Percentiles rank a stretch among this genome's conserved stretches.
phyloP scores from a whole-genome alignment of 2,329 filamentous ascomycete genomes.

The Ophiostoma ulmi region DNA sequence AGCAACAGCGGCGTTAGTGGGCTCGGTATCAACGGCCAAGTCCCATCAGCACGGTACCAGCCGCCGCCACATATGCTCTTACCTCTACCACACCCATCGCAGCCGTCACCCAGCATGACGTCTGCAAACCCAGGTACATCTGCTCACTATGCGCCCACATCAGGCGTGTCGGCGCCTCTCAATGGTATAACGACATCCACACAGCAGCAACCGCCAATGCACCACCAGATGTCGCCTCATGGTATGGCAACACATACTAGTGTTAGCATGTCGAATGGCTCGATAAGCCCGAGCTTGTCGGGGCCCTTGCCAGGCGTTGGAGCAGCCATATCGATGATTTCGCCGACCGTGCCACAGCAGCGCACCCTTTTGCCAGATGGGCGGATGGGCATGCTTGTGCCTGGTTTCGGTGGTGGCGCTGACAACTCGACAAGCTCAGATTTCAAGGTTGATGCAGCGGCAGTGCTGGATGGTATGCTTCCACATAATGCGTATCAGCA shows the following conservation, averaged over 20 bases:
- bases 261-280: background rate
- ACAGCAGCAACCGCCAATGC: constrained; percentile 6
- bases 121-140: background rate
- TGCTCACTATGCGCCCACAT: background rate
- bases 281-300: constrained; percentile 2
- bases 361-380: constrained; percentile 12
- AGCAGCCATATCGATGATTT: background rate
- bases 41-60: constrained; percentile 3
- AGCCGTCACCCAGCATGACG: background rate
- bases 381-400: constrained; percentile 11
- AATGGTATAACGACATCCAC: constrained; percentile 9
- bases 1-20: background rate
- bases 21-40: constrained; percentile 18
- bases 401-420: background rate
- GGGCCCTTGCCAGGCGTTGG: background rate
- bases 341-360: background rate
- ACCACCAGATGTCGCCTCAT: background rate
- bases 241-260: background rate
- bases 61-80: constrained; percentile 19
- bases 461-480: constrained; percentile 16
- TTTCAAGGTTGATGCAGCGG: background rate
- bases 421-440: background rate
- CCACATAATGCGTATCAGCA: constrained; percentile 8
- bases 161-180: background rate
- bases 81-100: constrained; percentile 20